phyloP scores from a whole-genome alignment of 345 rosid genomes.

The Brassica cretica region DNA sequence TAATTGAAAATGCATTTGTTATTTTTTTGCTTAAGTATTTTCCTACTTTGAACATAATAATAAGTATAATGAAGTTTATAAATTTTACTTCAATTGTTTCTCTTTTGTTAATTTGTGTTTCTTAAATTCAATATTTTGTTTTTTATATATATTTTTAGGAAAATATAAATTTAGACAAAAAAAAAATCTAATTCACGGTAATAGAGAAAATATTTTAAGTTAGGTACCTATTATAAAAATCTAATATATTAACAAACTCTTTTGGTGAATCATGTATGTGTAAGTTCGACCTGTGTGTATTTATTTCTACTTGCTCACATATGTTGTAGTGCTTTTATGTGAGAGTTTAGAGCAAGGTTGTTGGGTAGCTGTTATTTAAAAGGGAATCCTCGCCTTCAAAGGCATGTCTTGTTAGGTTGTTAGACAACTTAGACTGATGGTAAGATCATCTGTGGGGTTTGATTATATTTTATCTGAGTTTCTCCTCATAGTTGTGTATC shows the following conservation, averaged over 20 bases:
- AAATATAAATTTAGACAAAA: not conserved
- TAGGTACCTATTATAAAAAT: not conserved
- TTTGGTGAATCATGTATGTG: constrained; percentile 41
- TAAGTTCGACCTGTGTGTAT: not conserved
- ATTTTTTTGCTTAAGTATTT: not conserved
- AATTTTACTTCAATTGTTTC: not conserved
- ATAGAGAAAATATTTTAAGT: not conserved
- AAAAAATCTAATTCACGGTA: not conserved
- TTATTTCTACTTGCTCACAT: no score
- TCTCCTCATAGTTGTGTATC: no score
- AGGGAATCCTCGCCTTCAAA: no score
- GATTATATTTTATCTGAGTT: no score
- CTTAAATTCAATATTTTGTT: no score
- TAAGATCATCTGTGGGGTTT: no score
- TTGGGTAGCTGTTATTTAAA: no score
- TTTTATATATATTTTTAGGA: not conserved
- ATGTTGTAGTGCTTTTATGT: no score
- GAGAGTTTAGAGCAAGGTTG: no score
- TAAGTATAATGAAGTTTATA: not conserved
- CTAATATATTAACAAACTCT: not conserved
- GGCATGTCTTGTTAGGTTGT: no score
- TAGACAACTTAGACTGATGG: no score
- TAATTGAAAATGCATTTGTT: not conserved
- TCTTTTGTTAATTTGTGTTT: not conserved
- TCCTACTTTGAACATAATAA: not conserved